Evolutionary conservation across 2,329 filamentous ascomycete species (phyloP).

Genomic region (Nemania sp.): DNA sequence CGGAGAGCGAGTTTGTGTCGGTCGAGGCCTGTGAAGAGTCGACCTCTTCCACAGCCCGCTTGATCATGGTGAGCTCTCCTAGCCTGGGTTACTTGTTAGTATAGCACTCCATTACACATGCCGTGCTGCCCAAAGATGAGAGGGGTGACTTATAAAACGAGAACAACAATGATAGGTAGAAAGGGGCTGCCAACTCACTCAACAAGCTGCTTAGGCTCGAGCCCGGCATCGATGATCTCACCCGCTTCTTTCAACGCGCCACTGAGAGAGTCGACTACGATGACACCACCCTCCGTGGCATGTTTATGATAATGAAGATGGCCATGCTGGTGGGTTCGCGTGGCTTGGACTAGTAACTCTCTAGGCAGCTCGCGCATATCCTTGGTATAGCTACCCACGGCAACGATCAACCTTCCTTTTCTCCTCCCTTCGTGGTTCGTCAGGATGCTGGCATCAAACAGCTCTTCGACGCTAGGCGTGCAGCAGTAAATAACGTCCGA

Average conservation of each 20-base stretch:
- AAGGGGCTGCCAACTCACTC: slow-evolving; percentile 58
- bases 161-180: background rate
- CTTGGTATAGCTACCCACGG: slow-evolving; percentile 70
- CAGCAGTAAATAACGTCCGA: slow-evolving; percentile 88
- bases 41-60: slow-evolving; percentile 47
- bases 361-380: slow-evolving; percentile 84
- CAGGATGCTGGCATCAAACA: slow-evolving; percentile 76
- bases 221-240: slow-evolving; percentile 78
- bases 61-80: slow-evolving; percentile 75
- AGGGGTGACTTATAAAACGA: background rate
- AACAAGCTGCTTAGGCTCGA: slow-evolving; percentile 76
- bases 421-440: slow-evolving; percentile 71
- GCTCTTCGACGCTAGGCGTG: slow-evolving; percentile 72
- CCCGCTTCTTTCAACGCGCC: slow-evolving; percentile 83
- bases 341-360: slow-evolving; percentile 70
- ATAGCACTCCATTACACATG: background rate
- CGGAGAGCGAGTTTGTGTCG: slow-evolving; percentile 39
- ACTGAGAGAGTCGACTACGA: slow-evolving; percentile 77
- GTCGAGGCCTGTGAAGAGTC: slow-evolving; percentile 28
- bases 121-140: background rate
- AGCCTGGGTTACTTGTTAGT: slow-evolving; percentile 50
- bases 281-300: slow-evolving; percentile 64
- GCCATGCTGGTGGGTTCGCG: slow-evolving; percentile 49
- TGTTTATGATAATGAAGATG: slow-evolving; percentile 69
- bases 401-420: slow-evolving; percentile 73